A percentile compares a stretch with the other conserved stretches of the same genome.
phyloP scores from a whole-genome alignment of 805 yeast genomes.

The Cyberlindnera sargentensis region DNA sequence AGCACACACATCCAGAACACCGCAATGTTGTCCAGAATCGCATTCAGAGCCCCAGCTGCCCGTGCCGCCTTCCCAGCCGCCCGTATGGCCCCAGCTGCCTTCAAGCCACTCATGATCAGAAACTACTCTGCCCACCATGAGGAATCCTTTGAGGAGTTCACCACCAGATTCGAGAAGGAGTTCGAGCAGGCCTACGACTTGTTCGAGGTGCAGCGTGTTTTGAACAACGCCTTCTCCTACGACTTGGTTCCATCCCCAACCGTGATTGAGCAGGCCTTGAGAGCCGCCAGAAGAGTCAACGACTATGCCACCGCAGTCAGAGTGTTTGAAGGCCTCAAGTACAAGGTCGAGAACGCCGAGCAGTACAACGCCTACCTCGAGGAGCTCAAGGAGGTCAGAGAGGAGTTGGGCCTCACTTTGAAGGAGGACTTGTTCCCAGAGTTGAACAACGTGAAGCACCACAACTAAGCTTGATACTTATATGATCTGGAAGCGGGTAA shows the following conservation, averaged over 20 bases:
- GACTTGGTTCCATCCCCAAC: constrained; percentile 98
- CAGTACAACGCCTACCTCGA: constrained; percentile 96
- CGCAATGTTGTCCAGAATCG: constrained; percentile 13
- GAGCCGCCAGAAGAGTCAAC: constrained; percentile 98
- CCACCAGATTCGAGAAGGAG: constrained; percentile 84
- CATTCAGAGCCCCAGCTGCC: constrained; percentile 15
- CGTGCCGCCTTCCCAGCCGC: constrained; percentile 6
- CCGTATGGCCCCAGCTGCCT: constrained; percentile 5
- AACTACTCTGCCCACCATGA: constrained; percentile 76
- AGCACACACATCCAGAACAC: neutral
- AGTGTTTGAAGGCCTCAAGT: constrained; percentile 94
- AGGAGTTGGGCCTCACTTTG: constrained; percentile 87
- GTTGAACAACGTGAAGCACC: constrained; percentile 18
- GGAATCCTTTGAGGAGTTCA: constrained; percentile 93
- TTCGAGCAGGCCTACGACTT: constrained; percentile 89
- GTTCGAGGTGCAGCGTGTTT: constrained; percentile 86
- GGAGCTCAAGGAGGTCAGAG: constrained; percentile 85
- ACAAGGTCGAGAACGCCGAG: constrained; percentile 89
- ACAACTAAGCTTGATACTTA: constrained; percentile 11
- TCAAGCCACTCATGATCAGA: constrained; percentile 34
- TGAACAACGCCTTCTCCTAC: constrained; percentile 96
- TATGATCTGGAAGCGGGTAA: neutral
- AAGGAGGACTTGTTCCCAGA: constrained; percentile 77
- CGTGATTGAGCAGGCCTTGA: constrained; percentile 90
- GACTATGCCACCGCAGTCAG: constrained; percentile 98